Evolutionary conservation across 129 eudicot species (phyloP), one percentile per base, ranked within the genome.

Genomic region (Scalesia atractyloides): DNA sequence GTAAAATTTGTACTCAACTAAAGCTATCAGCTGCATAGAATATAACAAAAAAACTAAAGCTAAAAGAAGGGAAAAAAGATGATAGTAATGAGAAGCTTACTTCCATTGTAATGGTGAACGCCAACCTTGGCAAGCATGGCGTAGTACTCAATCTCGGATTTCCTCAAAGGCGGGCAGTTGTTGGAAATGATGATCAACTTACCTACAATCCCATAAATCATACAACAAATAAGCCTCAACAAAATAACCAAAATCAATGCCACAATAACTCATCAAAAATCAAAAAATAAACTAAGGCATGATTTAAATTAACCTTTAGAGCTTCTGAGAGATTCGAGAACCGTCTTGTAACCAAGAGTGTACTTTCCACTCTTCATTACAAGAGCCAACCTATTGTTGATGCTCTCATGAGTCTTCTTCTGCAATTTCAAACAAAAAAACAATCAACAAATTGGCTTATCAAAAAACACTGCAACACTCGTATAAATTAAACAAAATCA

Each of bases 71-170:
- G 57, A 52, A 50, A 50, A 3, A 12, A 30, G 8, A 13, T 3
- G 5, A 20, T 7, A 19, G 14, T 19, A 63, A 5, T 9, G 9
- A 22, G 15, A 26, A 6, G 80, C 96, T 86, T 79, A 89, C 96
- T 89, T 72, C 96, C 96, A 80, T 80, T 86, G 86, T 86, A 89
- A 73, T 89, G 96, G 72, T 86, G 96, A 63, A 89, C 96, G 13
- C 96, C 96, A 82, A 89, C 87, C 78, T 86, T 89, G 2, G 96
- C 88, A 72, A 89, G 89, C 96, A 89, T 89, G 19, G 96, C 96
- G 16, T 89, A 89, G 82, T 89, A 89, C 80, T 89, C 96, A 11
- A 89, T 89, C 87, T 89, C 96, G 22, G 96, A 89, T 76, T 89
- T 89, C 60, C 96, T 82, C 64, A 89, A 73, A 0, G 96, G 96